These are phyloP conservation scores for Rhizomucor miehei DNA, from an alignment of 371 early-diverging fungal genomes.

Conservation along the genomic window DNA sequence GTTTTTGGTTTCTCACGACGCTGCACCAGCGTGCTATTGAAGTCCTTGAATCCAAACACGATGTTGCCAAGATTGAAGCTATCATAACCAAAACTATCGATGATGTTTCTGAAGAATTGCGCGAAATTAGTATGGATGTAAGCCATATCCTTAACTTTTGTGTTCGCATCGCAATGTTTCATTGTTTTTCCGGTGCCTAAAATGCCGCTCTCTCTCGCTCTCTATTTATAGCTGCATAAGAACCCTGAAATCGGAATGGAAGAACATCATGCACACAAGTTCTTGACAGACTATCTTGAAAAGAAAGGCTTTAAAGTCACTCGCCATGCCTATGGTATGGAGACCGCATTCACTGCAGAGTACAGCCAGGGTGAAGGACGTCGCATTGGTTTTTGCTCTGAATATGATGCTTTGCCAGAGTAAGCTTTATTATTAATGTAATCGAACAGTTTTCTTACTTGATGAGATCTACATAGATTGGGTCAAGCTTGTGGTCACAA, in stretches of 20 bases:
- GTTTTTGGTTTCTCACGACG: neutral
- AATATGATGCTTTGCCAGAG: slow-evolving; percentile 67
- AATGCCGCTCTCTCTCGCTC: neutral
- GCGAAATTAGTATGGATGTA: slow-evolving; percentile 56
- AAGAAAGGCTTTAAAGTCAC: slow-evolving; percentile 54
- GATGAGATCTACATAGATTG: slow-evolving; percentile 24
- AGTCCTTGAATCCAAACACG: neutral
- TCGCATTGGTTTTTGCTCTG: slow-evolving; percentile 55
- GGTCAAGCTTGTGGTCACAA: slow-evolving; percentile 72
- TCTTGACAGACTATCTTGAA: slow-evolving; percentile 56
- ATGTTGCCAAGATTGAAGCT: neutral
- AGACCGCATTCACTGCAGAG: slow-evolving; percentile 64
- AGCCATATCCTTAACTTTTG: neutral
- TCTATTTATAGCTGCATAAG: slow-evolving; percentile 46
- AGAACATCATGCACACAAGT: slow-evolving; percentile 54
- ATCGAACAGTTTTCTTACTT: neutral
- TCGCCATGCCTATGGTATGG: slow-evolving; percentile 51
- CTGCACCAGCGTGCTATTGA: neutral
- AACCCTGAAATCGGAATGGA: slow-evolving; percentile 59
- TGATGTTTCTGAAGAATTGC: slow-evolving; percentile 40
- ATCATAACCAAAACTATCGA: slow-evolving; percentile 36
- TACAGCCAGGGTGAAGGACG: slow-evolving; percentile 41
- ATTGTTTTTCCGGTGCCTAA: no score
- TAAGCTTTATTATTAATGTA: slow-evolving; percentile 24
- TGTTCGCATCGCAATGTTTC: no score